phyloP scores from a whole-genome alignment of 345 rosid genomes.

The Eucalyptus erythrocorys region DNA sequence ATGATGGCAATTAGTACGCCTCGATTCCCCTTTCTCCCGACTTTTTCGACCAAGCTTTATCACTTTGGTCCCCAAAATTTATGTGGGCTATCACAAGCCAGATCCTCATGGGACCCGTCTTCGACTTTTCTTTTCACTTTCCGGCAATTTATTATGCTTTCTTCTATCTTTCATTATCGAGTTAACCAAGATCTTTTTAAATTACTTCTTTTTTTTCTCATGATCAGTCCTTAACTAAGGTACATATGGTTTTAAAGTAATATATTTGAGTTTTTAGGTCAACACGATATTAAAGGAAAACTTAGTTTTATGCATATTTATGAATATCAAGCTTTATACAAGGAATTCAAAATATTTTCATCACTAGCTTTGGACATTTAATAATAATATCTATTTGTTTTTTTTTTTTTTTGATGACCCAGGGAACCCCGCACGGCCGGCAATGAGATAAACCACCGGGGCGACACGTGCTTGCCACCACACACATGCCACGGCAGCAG shows the following conservation, averaged over 20 bases:
- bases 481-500: no score
- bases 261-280: not conserved
- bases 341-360: no score
- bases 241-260: not conserved
- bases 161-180: not conserved
- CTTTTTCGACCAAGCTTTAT: not conserved
- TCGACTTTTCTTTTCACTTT: not conserved
- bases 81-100: not conserved
- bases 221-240: not conserved
- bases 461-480: no score
- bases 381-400: no score
- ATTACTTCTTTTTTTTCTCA: not conserved
- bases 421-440: no score
- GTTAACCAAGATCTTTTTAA: not conserved
- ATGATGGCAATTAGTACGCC: not conserved
- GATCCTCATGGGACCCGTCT: not conserved
- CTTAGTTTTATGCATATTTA: not conserved
- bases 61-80: not conserved
- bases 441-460: no score
- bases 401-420: no score
- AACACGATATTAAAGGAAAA: not conserved
- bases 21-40: rapidly evolving
- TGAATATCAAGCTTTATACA: not conserved
- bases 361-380: not conserved
- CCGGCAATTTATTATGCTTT: not conserved